phyloP scores from a whole-genome alignment of 164 flowering plant species.

The Stephania cephalantha region DNA sequence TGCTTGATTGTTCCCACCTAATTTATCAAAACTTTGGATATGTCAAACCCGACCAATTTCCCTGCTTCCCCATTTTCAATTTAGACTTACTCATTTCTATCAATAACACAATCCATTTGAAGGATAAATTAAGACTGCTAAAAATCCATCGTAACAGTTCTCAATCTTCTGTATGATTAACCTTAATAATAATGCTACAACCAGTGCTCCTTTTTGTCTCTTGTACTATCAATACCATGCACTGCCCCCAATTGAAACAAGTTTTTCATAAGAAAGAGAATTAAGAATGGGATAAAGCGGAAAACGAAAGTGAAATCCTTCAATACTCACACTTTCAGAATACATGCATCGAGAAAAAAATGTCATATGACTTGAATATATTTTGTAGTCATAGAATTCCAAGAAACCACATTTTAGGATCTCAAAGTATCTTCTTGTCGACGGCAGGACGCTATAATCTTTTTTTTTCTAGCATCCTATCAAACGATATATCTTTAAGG shows the following conservation, averaged over 20 bases:
- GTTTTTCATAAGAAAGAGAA: slow-evolving; percentile 18
- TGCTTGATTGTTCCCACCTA: no score
- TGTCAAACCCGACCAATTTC: no score
- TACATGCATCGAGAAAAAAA: slow-evolving; percentile 28
- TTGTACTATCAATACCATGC: slow-evolving; percentile 20
- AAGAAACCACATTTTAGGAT: slow-evolving; percentile 36
- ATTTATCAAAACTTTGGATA: no score
- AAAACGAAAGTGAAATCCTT: slow-evolving; percentile 28
- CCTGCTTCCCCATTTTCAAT: no score
- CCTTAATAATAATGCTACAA: slow-evolving; percentile 15
- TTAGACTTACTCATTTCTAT: no score
- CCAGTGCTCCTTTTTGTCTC: slow-evolving; percentile 30
- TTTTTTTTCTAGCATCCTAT: slow-evolving; percentile 27
- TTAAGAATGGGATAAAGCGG: no score
- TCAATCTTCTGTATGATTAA: not conserved
- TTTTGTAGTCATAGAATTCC: slow-evolving; percentile 42
- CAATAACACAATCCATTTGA: no score
- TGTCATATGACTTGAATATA: slow-evolving; percentile 30
- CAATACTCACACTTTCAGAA: slow-evolving; percentile 18
- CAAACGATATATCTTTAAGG: slow-evolving; percentile 29
- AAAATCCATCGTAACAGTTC: not conserved
- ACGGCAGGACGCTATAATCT: slow-evolving; percentile 29
- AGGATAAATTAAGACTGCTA: no score
- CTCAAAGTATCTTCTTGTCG: slow-evolving; percentile 25
- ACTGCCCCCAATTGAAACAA: slow-evolving; percentile 20